Conservation (phyloP, 495 filamentous ascomycete genomes). For the Sphaerosporella brunnea region DNA sequence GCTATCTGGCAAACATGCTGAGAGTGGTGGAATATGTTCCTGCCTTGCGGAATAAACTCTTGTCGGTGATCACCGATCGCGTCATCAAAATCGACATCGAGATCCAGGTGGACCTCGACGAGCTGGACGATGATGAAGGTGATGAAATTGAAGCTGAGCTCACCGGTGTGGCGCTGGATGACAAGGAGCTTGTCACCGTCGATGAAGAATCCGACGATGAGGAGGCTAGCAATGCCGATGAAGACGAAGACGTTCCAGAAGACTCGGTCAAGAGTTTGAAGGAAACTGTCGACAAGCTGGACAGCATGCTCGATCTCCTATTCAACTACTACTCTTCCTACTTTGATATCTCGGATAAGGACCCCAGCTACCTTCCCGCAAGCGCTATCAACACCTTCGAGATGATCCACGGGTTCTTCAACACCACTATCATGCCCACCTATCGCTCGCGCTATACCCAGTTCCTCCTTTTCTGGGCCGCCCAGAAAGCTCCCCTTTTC, state of each 20-base stretch:
- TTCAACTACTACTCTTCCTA: constrained; percentile 63
- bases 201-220: constrained; percentile 39
- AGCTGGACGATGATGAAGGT: constrained; percentile 53
- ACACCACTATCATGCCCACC: constrained; percentile 69
- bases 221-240: constrained; percentile 42
- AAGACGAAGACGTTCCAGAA: constrained; percentile 31
- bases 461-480: constrained; percentile 87
- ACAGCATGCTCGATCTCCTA: constrained; percentile 73
- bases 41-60: constrained; percentile 64
- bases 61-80: constrained; percentile 62
- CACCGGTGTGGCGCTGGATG: constrained; percentile 42
- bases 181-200: constrained; percentile 27
- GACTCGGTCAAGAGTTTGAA: constrained; percentile 44
- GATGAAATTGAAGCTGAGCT: constrained; percentile 34
- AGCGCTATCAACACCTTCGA: constrained; percentile 41
- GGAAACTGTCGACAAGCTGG: constrained; percentile 74
- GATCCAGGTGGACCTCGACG: constrained; percentile 81
- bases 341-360: constrained; percentile 36
- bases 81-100: constrained; percentile 87
- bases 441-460: constrained; percentile 73
- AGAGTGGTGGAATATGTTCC: constrained; percentile 55
- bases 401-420: constrained; percentile 64
- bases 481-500: constrained; percentile 53
- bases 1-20: constrained; percentile 64
- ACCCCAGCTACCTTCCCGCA: constrained; percentile 28